phyloP scores from a whole-genome alignment of 2,329 filamentous ascomycete genomes.

The Zopfia rhizophila region DNA sequence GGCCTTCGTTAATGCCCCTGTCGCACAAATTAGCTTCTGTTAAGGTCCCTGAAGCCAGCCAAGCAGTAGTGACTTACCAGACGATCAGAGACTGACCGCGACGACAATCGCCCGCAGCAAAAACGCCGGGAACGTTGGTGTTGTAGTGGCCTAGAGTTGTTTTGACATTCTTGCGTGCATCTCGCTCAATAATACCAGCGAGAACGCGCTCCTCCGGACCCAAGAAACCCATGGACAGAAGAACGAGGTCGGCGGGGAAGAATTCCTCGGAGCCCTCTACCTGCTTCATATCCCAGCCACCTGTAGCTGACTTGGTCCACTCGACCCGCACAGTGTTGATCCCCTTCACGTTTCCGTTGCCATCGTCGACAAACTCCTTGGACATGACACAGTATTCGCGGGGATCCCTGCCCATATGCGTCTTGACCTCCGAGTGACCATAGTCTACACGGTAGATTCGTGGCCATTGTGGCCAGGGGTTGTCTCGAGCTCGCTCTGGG shows the following conservation, averaged over 20 bases:
- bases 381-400: slow-evolving; percentile 99
- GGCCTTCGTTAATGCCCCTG: slow-evolving; percentile 96
- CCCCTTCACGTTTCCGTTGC: slow-evolving; percentile 86
- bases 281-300: slow-evolving; percentile 99
- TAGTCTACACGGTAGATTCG: slow-evolving; percentile 99
- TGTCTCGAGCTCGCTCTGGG: slow-evolving; percentile 88
- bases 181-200: slow-evolving; percentile 88
- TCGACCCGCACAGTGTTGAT: slow-evolving; percentile 97
- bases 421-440: slow-evolving; percentile 93
- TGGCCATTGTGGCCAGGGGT: slow-evolving; percentile 99
- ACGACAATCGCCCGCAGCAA: slow-evolving; percentile 94
- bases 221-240: slow-evolving; percentile 97
- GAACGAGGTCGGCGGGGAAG: slow-evolving; percentile 94
- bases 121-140: slow-evolving; percentile 88
- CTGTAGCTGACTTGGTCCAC: slow-evolving; percentile 89
- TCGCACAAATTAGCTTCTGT: slow-evolving; percentile 34
- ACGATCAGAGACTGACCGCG: slow-evolving; percentile 96
- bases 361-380: slow-evolving; percentile 93
- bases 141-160: slow-evolving; percentile 86
- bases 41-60: slow-evolving; percentile 40
- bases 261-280: slow-evolving; percentile 92
- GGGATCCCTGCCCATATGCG: slow-evolving; percentile 94
- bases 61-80: slow-evolving; percentile 70
- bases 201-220: slow-evolving; percentile 90
- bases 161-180: slow-evolving; percentile 95